Base-by-base conservation (phyloP, 257 asterid genomes). In the Lycium barbarum region DNA sequence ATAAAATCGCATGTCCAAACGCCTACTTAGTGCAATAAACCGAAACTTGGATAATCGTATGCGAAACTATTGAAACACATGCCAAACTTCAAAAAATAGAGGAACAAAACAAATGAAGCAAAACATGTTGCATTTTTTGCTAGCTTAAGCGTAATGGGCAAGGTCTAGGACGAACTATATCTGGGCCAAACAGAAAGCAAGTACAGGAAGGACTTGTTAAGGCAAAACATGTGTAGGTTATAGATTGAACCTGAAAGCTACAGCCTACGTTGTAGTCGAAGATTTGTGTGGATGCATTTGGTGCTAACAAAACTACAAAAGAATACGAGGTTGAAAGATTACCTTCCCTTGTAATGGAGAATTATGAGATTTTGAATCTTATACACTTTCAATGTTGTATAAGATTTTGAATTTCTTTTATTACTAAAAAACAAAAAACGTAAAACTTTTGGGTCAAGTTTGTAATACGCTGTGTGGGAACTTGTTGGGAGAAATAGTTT, bases 121-220 rank as follows among this genome's bases (percentile, higher is more conserved):
- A 71, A 43, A 40, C 33, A 62, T 62, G 8, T 63, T 63, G 38
- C 35, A 9, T 9, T 72, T 73, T 9, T 72, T 73, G 43, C n/a
- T 54, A 20, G 20, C 3, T 74, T 6, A 66, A 72, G 36, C 22
- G 55, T 9, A 72, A 72, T 45, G 58, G 80, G 40, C 7, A 1
- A 47, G 81, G 20, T 20, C 2, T 73, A 47, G 81, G 81, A 22
- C 20, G 2, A 73, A 54, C 40, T 20, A 47, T 47, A 47, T 73
- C 47, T 73, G 20, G 43, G 81, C 43, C 61, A 74, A 74, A 74
- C 43, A 47, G 20, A 18, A 74, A 74, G 81, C 33, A 15, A 38
- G 53, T 70, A 70, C 78, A 15, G 43, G 38, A 70, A 70, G 14
- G 79, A 17, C 15, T 22, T 38, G 78, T 38, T 68, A 11, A 15